Percentiles rank a stretch among this genome's conserved stretches.
Evolutionary conservation across 257 asterid genomes (phyloP).

Genomic region (Solanum megistacrolobum): DNA sequence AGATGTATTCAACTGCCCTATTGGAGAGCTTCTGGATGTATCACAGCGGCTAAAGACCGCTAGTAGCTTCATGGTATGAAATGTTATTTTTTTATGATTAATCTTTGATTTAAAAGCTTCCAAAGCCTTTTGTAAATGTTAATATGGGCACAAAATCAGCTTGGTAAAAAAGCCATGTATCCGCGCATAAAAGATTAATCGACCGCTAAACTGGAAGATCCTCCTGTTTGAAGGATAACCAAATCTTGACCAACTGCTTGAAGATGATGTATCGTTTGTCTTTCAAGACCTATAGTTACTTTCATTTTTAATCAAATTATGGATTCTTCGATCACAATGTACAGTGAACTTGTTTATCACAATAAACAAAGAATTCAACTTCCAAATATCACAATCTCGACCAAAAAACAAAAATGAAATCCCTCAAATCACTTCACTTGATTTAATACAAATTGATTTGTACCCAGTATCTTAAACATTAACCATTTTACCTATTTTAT

Average conservation of each 20-base stretch:
- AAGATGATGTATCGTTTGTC: not conserved
- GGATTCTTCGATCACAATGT: not conserved
- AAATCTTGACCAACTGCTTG: not conserved
- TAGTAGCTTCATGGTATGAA: slow-evolving; percentile 8
- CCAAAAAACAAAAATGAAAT: too few relatives aligned
- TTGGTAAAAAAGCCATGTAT: slow-evolving; percentile 60
- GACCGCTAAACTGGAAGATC: slow-evolving; percentile 65
- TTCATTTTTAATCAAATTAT: not conserved
- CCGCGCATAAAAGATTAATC: slow-evolving; percentile 68
- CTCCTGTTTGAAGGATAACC: slow-evolving; percentile 30
- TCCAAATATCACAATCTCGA: too few relatives aligned
- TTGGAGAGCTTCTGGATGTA: slow-evolving; percentile 57
- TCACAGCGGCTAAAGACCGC: slow-evolving; percentile 81
- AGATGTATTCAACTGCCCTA: slow-evolving; percentile 59
- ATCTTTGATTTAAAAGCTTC: slow-evolving; percentile 77
- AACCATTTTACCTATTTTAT: too few relatives aligned
- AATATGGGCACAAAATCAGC: slow-evolving; percentile 68
- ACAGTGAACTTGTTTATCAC: not conserved
- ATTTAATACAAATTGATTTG: too few relatives aligned
- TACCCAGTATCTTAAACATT: too few relatives aligned
- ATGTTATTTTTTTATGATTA: not conserved
- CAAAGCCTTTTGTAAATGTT: slow-evolving; percentile 73
- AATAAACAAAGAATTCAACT: too few relatives aligned
- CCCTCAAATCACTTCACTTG: too few relatives aligned
- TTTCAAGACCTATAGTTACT: not conserved